These are phyloP conservation scores for Kluyveromyces nonfermentans DNA, from an alignment of 805 yeast genomes.

Conservation along the genomic window DNA sequence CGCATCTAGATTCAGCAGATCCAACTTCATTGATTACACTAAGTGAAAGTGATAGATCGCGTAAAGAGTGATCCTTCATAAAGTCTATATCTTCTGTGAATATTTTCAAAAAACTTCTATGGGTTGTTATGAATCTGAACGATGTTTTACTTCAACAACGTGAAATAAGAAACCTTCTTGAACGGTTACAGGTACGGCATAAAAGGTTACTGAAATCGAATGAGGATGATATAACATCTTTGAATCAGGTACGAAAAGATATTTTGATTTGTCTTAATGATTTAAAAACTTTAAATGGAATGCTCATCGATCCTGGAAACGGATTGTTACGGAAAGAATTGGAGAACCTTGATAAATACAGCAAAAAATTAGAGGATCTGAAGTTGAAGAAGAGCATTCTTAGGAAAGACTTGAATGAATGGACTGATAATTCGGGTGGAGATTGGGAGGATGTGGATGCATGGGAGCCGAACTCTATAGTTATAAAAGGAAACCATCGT, in stretches of 20 bases:
- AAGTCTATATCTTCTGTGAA: too few relatives aligned
- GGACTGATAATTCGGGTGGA: conserved; percentile 4
- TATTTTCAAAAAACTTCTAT: not conserved
- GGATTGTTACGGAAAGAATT: conserved; percentile 16
- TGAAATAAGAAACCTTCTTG: conserved; percentile 16
- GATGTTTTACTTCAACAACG: conserved; percentile 20
- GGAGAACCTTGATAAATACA: conserved; percentile 6
- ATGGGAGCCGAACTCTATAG: conserved; percentile 2
- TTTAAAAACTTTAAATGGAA: conserved; percentile 16
- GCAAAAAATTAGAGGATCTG: conserved; percentile 10
- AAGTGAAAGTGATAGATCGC: too few relatives aligned
- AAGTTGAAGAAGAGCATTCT: conserved; percentile 7
- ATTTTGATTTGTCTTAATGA: conserved; percentile 24
- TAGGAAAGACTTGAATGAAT: conserved; percentile 3
- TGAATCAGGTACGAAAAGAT: conserved; percentile 19
- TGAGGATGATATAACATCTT: conserved; percentile 7
- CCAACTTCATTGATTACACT: too few relatives aligned
- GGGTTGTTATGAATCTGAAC: not conserved
- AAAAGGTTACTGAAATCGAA: conserved; percentile 14
- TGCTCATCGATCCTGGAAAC: conserved; percentile 19
- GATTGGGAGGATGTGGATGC: not conserved
- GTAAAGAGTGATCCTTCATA: too few relatives aligned
- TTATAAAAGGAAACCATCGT: conserved; percentile 14
- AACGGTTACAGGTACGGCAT: conserved; percentile 15
- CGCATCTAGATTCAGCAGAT: not conserved